Conservation (phyloP, 352 stramenopile species). For the Phytophthora citrophthora region DNA sequence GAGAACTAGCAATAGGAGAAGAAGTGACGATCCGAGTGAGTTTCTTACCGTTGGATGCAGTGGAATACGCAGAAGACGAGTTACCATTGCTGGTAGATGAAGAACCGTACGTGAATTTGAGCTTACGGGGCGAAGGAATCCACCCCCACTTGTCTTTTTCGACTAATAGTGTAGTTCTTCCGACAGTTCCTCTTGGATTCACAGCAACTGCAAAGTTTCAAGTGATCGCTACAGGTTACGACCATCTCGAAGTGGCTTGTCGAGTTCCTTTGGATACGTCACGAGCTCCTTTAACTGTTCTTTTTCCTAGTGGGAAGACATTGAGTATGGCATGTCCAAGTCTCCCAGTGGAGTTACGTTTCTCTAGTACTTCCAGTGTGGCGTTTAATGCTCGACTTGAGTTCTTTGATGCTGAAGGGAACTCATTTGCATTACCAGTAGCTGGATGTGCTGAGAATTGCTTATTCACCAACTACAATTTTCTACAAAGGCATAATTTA, state of each 20-base stretch:
- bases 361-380: slow-evolving; percentile 83
- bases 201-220: slow-evolving; percentile 66
- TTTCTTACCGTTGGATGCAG: slow-evolving; percentile 83
- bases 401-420: slow-evolving; percentile 93
- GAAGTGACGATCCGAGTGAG: slow-evolving; percentile 82
- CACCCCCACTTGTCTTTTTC: slow-evolving; percentile 94
- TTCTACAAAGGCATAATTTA: slow-evolving; percentile 62
- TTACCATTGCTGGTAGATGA: slow-evolving; percentile 75
- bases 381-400: slow-evolving; percentile 92
- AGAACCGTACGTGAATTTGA: slow-evolving; percentile 84
- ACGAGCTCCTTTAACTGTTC: slow-evolving; percentile 81
- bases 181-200: slow-evolving; percentile 90
- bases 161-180: slow-evolving; percentile 83
- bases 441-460: slow-evolving; percentile 92
- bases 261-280: slow-evolving; percentile 76
- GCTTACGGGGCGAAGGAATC: slow-evolving; percentile 83
- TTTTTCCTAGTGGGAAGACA: slow-evolving; percentile 90
- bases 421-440: slow-evolving; percentile 85
- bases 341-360: slow-evolving; percentile 88
- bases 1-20: slow-evolving; percentile 82
- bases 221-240: slow-evolving; percentile 91
- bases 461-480: slow-evolving; percentile 90
- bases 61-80: slow-evolving; percentile 81
- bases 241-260: slow-evolving; percentile 90
- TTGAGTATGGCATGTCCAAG: slow-evolving; percentile 83